Percentiles rank a stretch among this genome's conserved stretches.
These are phyloP conservation scores for Ustilago loliicola DNA, from an alignment of 1,284 basidiomycete species.

Conservation along the genomic window DNA sequence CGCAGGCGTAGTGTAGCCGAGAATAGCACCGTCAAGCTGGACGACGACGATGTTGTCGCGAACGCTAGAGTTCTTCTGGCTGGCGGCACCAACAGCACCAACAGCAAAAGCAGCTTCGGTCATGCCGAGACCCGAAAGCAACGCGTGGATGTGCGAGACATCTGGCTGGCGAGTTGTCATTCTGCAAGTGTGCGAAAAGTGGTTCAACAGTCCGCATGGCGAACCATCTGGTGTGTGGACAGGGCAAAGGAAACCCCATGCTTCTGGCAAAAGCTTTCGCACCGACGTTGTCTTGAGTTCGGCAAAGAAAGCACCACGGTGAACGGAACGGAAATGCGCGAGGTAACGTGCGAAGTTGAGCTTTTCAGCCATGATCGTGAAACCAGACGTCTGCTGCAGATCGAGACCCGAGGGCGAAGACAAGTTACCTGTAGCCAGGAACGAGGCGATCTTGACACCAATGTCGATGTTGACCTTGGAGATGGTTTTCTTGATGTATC, in stretches of 20 bases:
- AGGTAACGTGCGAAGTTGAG: slow-evolving; percentile 99
- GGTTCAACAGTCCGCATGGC: slow-evolving; percentile 97
- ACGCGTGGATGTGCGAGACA: slow-evolving; percentile 82
- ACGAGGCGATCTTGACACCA: slow-evolving; percentile 89
- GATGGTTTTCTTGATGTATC: slow-evolving; percentile 85
- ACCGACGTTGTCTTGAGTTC: slow-evolving; percentile 99
- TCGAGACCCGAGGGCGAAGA: slow-evolving; percentile 95
- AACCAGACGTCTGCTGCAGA: slow-evolving; percentile 95
- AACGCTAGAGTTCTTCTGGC: slow-evolving; percentile 77
- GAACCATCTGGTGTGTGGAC: slow-evolving; percentile 99
- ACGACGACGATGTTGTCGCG: slow-evolving; percentile 82
- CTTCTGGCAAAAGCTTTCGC: slow-evolving; percentile 95
- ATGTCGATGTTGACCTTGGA: slow-evolving; percentile 90
- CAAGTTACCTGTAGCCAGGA: slow-evolving; percentile 97
- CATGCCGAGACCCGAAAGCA: slow-evolving; percentile 93
- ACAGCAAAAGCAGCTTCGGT: slow-evolving; percentile 77
- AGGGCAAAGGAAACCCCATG: slow-evolving; percentile 99
- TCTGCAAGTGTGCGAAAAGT: slow-evolving; percentile 92
- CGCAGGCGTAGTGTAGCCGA: slow-evolving; percentile 90
- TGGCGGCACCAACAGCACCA: slow-evolving; percentile 32
- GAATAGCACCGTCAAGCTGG: slow-evolving; percentile 92
- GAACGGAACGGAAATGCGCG: slow-evolving; percentile 97
- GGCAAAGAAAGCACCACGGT: slow-evolving; percentile 99
- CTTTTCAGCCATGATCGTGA: slow-evolving; percentile 98
- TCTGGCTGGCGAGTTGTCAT: slow-evolving; percentile 85